Evolutionary conservation across 2,329 filamentous ascomycete genomes (phyloP).

Genomic region (Talaromyces sp.): DNA sequence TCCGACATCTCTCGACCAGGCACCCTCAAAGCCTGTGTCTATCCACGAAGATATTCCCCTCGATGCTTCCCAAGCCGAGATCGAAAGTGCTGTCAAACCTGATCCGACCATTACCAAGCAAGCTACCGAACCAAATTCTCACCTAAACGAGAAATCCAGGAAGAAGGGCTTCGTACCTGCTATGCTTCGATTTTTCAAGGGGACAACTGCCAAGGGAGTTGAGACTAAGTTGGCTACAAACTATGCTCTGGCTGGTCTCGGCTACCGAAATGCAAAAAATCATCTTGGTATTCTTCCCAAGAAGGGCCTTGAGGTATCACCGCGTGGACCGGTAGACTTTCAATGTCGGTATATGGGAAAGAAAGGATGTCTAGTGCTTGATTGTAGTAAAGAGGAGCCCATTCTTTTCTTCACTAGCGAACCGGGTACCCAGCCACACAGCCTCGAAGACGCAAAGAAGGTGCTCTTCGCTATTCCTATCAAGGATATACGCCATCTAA

Average conservation of each 20-base stretch:
- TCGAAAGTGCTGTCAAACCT: slow-evolving; percentile 59
- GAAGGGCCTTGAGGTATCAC: slow-evolving; percentile 39
- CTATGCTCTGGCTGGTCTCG: slow-evolving; percentile 63
- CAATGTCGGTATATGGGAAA: slow-evolving; percentile 66
- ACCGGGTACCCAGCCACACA: slow-evolving; percentile 31
- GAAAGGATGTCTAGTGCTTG: slow-evolving; percentile 69
- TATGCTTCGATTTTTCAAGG: slow-evolving; percentile 65
- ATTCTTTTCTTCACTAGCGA: slow-evolving; percentile 62
- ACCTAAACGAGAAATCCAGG: slow-evolving; percentile 19
- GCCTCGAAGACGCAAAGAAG: slow-evolving; percentile 51
- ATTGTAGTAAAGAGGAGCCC: slow-evolving; percentile 35
- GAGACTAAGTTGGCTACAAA: slow-evolving; percentile 69
- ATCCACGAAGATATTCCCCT: slow-evolving; percentile 56
- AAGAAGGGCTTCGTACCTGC: slow-evolving; percentile 39
- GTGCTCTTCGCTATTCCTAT: slow-evolving; percentile 68
- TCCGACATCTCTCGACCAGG: slow-evolving; percentile 44
- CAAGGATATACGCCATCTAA: slow-evolving; percentile 67
- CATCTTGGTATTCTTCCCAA: slow-evolving; percentile 66
- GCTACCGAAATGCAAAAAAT: slow-evolving; percentile 62
- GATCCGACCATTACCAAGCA: slow-evolving; percentile 35
- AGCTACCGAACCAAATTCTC: slow-evolving; percentile 2
- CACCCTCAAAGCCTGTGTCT: slow-evolving; percentile 51
- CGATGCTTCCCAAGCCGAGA: slow-evolving; percentile 62
- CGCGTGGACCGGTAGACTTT: slow-evolving; percentile 72
- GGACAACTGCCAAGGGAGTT: slow-evolving; percentile 68